These are phyloP conservation scores for Camelina laxa DNA, from an alignment of 345 rosid genomes.

Conservation along the genomic window DNA sequence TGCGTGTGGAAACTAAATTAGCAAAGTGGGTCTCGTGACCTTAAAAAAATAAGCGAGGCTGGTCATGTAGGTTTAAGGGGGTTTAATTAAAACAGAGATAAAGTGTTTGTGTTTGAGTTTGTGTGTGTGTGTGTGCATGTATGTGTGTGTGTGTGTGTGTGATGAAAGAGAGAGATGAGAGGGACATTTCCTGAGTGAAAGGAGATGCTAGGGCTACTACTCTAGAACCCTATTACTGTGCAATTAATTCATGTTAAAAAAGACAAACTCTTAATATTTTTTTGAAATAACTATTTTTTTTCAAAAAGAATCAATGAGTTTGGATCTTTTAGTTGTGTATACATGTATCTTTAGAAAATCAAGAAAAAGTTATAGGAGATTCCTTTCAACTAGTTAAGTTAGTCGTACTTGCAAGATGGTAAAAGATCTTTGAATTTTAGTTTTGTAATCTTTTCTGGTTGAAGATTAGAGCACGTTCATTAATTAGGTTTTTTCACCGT, in stretches of 20 bases:
- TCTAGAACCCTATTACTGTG: slow-evolving; percentile 49
- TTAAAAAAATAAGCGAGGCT: slow-evolving; percentile 50
- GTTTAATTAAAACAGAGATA: slow-evolving; percentile 38
- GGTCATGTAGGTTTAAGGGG: slow-evolving; percentile 41
- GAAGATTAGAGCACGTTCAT: neutral
- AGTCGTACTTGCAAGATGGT: neutral
- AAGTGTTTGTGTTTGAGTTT: slow-evolving; percentile 35
- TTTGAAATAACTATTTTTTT: neutral
- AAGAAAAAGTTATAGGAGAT: neutral
- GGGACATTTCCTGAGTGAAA: slow-evolving; percentile 54
- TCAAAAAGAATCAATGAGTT: slow-evolving; percentile 14
- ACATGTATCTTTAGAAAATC: neutral
- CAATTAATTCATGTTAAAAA: slow-evolving; percentile 45
- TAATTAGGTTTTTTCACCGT: neutral
- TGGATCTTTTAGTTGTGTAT: slow-evolving; percentile 12
- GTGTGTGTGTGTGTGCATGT: slow-evolving; percentile 27
- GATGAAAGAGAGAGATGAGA: slow-evolving; percentile 49
- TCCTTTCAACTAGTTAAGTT: slow-evolving; percentile 1
- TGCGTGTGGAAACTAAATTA: slow-evolving; percentile 48
- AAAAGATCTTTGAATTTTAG: neutral
- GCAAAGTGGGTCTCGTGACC: slow-evolving; percentile 84
- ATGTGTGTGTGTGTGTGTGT: slow-evolving; percentile 24
- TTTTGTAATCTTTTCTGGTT: neutral
- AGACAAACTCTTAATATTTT: slow-evolving; percentile 31
- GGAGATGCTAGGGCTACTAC: slow-evolving; percentile 54